These are phyloP conservation scores for Xylaria cubensis DNA, from an alignment of 495 filamentous ascomycete genomes.

Conservation along the genomic window DNA sequence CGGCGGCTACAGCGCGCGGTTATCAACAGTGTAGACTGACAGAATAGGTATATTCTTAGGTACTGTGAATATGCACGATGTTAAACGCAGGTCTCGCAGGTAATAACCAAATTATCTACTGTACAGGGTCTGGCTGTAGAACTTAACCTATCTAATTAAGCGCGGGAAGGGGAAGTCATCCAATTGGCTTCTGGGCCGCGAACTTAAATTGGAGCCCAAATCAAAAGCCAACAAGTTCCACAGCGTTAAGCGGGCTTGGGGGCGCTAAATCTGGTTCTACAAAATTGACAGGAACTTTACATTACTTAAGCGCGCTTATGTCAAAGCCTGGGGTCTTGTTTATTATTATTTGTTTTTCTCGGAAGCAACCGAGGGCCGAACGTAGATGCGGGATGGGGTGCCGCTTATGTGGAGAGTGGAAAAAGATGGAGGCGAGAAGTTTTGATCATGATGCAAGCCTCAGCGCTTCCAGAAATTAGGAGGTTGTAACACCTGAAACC, in stretches of 20 bases:
- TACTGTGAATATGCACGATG: neutral
- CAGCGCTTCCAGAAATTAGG: constrained; percentile 29
- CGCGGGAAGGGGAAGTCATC: neutral
- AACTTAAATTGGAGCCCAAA: constrained; percentile 3
- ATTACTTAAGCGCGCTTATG: constrained; percentile 13
- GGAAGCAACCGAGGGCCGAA: constrained; percentile 16
- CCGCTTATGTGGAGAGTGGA: neutral
- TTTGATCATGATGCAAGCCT: constrained; percentile 2
- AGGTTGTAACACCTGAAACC: constrained; percentile 24
- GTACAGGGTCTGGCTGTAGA: too few species aligned
- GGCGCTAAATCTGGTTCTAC: neutral
- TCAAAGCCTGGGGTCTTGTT: neutral
- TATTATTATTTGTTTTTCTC: constrained; percentile 4
- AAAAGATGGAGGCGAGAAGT: constrained; percentile 15
- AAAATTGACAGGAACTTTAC: too few species aligned
- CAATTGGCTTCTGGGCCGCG: constrained; percentile 15
- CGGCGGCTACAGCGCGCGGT: neutral
- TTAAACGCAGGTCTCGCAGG: neutral
- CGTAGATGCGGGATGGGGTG: neutral
- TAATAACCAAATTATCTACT: neutral
- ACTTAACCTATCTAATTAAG: neutral
- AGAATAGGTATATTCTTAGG: too few species aligned
- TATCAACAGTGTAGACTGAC: neutral
- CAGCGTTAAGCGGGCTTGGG: neutral
- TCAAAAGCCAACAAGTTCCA: neutral